phyloP scores from a whole-genome alignment of 306 rosid genomes.

The Clitoria ternatea region DNA sequence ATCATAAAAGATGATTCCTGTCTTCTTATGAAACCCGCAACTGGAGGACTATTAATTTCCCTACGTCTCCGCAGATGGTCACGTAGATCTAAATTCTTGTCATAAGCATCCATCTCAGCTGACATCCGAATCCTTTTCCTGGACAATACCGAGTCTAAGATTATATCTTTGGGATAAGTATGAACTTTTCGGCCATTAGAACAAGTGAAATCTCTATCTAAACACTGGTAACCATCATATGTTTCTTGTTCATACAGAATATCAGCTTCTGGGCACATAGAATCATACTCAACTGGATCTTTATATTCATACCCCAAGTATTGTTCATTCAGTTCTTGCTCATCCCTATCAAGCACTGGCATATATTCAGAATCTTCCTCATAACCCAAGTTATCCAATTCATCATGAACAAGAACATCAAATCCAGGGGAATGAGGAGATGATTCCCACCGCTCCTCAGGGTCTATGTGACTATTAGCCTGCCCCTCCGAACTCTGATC shows the following conservation, averaged over 20 bases:
- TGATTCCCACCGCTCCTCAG: slow-evolving; percentile 73
- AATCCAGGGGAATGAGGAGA: slow-evolving; percentile 60
- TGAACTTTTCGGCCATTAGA: slow-evolving; percentile 30
- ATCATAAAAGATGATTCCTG: slow-evolving; percentile 35
- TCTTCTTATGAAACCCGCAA: slow-evolving; percentile 42
- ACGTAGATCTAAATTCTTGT: slow-evolving; percentile 52
- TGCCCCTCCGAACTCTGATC: slow-evolving; percentile 58
- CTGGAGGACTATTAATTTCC: slow-evolving; percentile 28
- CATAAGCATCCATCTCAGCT: slow-evolving; percentile 35
- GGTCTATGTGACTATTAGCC: slow-evolving; percentile 39
- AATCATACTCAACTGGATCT: slow-evolving; percentile 41
- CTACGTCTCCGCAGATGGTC: slow-evolving; percentile 59
- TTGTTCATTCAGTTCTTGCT: slow-evolving; percentile 35
- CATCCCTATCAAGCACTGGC: slow-evolving; percentile 38
- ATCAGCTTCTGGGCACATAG: slow-evolving; percentile 39
- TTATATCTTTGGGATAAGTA: slow-evolving; percentile 35
- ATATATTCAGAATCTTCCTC: slow-evolving; percentile 48
- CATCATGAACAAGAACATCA: slow-evolving; percentile 79
- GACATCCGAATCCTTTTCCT: slow-evolving; percentile 46
- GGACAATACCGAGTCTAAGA: slow-evolving; percentile 48
- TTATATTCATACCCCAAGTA: slow-evolving; percentile 44
- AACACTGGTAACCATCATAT: slow-evolving; percentile 30
- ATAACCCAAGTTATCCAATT: slow-evolving; percentile 38
- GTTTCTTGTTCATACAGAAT: slow-evolving; percentile 41
- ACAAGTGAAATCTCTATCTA: slow-evolving; percentile 31